Evolutionary conservation across 257 asterid genomes (phyloP), one percentile per base, ranked within the genome.

Genomic region (Penstemon newberryi): DNA sequence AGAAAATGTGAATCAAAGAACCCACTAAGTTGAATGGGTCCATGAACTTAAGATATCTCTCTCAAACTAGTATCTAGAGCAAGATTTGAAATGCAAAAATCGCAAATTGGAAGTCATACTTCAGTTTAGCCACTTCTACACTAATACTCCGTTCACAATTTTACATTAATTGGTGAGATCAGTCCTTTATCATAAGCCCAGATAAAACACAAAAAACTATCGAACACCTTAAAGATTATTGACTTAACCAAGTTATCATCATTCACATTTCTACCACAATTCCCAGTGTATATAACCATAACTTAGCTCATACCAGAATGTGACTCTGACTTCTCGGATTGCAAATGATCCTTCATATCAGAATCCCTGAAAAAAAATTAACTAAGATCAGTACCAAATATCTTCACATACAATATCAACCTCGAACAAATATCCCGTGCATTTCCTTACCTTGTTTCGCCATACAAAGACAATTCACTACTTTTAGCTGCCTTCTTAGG

Each of bases 401-500:
- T 44, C 56, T 37, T 7, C 19, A 38, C n/a, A 13, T 25, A 54
- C 66, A 45, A 67, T 51, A 52, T 8, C 25, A 51, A 46, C 8
- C 41, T 40, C 43, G 55, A 18, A 3, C 37, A 58, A 77, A 25
- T 2, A 4, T 2, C 1, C 8, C 60, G 3, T 4, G 5, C 6
- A 36, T 66, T 42, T 47, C 51, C 60, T 47, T 43, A 89, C 94
- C 86, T 78, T 49, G 52, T 67, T 13, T 75, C 76, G 6, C 18
- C 65, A 18, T 55, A 45, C 9, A 55, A 44, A 18, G 64, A 19
- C 53, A 75, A 50, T 70, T 49, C 73, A 13, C 38, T 65, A 53
- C 5, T 66, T 33, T 70, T 61, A 0, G 73, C 3, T 70, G 82
- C 89, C 81, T 83, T 86, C 66, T 83, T 86, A 5, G 80, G 79